phyloP scores from a whole-genome alignment of 768 basidiomycete genomes.

The Galerina marginata region DNA sequence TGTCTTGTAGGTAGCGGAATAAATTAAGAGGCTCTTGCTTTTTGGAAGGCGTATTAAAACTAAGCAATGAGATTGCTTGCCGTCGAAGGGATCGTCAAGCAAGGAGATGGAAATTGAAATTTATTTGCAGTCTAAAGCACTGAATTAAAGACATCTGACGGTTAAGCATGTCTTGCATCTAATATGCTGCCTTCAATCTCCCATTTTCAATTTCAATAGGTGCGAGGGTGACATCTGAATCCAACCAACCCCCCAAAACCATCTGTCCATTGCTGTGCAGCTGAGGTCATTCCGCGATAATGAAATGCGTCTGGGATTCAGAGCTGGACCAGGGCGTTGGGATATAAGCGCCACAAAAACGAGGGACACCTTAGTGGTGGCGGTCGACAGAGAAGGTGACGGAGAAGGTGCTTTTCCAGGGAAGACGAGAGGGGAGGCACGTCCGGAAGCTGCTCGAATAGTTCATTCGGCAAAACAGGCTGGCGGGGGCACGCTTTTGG shows the following conservation, averaged over 20 bases:
- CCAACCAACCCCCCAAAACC: constrained; percentile 60
- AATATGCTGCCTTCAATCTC: constrained; percentile 73
- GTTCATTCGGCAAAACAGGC: constrained; percentile 37
- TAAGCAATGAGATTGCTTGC: constrained; percentile 53
- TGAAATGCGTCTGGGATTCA: constrained; percentile 47
- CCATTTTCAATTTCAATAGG: constrained; percentile 54
- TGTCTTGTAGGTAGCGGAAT: constrained; percentile 50
- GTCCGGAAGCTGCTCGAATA: constrained; percentile 41
- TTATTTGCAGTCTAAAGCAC: constrained; percentile 46
- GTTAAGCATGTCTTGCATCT: constrained; percentile 67
- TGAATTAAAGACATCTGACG: constrained; percentile 40
- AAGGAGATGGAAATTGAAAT: constrained; percentile 53
- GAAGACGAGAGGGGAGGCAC: constrained; percentile 50
- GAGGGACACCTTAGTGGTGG: constrained; percentile 57
- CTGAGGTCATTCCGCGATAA: constrained; percentile 60
- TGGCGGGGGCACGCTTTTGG: constrained; percentile 40
- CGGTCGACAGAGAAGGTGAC: constrained; percentile 40
- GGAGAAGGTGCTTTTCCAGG: constrained; percentile 56
- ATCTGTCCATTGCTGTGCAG: constrained; percentile 63
- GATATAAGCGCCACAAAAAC: constrained; percentile 34
- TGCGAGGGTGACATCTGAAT: constrained; percentile 42
- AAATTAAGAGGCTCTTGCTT: constrained; percentile 48
- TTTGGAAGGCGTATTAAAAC: constrained; percentile 62
- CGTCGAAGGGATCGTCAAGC: constrained; percentile 72
- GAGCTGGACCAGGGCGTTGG: constrained; percentile 32